Percentiles rank a stretch among this genome's conserved stretches.
Evolutionary conservation across 2,329 filamentous ascomycete species (phyloP).

Genomic region (Hymenoscyphus scutula): DNA sequence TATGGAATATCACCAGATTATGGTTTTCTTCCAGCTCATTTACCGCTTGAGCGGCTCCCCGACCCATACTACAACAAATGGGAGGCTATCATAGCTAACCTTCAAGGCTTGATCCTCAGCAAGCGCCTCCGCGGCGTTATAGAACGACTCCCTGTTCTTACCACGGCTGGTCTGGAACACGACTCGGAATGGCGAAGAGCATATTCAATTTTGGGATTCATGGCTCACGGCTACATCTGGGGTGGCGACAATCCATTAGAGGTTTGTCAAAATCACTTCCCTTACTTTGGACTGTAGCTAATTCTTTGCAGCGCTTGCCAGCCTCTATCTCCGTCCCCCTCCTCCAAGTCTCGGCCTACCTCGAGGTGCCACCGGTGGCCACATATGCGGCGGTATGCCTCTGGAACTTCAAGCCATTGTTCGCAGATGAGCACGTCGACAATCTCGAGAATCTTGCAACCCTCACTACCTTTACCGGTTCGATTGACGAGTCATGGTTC

Average conservation of each 20-base stretch:
- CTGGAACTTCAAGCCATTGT: constrained; percentile 96
- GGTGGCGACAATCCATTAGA: constrained; percentile 81
- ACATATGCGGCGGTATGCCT: constrained; percentile 90
- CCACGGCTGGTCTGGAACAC: constrained; percentile 75
- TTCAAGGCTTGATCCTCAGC: constrained; percentile 83
- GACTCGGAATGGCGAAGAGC: constrained; percentile 92
- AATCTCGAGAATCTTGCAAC: constrained; percentile 85
- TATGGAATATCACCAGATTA: constrained; percentile 76
- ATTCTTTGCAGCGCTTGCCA: constrained; percentile 56
- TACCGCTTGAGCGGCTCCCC: constrained; percentile 76
- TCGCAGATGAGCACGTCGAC: constrained; percentile 77
- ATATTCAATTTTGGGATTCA: constrained; percentile 86
- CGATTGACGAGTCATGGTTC: constrained; percentile 97
- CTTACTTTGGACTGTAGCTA: constrained; percentile 14
- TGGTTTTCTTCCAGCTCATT: constrained; percentile 82
- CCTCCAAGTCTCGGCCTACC: constrained; percentile 68
- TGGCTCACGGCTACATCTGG: constrained; percentile 96
- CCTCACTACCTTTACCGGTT: constrained; percentile 87
- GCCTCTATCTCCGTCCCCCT: constrained; percentile 81
- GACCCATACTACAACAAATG: constrained; percentile 93
- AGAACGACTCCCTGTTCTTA: constrained; percentile 78
- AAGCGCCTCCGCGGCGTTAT: constrained; percentile 78
- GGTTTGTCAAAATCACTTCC: constrained; percentile 40
- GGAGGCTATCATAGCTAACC: constrained; percentile 81
- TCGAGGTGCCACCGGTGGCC: constrained; percentile 88